These are phyloP conservation scores for Prunus mume DNA, from an alignment of 306 rosid species.

Conservation along the genomic window DNA sequence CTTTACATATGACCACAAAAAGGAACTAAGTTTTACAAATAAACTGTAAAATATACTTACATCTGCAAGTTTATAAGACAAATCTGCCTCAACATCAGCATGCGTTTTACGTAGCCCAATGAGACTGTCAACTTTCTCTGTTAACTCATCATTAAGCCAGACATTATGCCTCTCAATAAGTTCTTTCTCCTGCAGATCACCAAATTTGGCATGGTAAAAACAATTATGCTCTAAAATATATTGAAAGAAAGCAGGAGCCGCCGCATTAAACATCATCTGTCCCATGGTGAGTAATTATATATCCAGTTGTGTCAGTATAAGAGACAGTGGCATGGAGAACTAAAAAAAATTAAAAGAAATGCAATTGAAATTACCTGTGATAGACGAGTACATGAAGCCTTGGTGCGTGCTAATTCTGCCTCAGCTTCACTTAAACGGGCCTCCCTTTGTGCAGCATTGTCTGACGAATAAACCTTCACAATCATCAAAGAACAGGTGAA, in stretches of 20 bases:
- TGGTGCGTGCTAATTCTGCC: conserved; percentile 63
- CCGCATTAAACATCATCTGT: neutral
- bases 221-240: neutral
- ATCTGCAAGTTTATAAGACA: conserved; percentile 64
- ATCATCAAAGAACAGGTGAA: conserved; percentile 12
- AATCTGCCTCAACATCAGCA: conserved; percentile 70
- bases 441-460: conserved; percentile 74
- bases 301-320: neutral
- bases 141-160: conserved; percentile 85
- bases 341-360: neutral
- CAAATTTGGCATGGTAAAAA: conserved; percentile 5
- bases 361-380: conserved; percentile 48
- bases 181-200: conserved; percentile 79
- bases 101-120: conserved; percentile 58
- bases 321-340: neutral
- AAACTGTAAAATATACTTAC: conserved; percentile 36
- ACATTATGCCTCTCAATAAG: conserved; percentile 77
- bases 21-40: neutral
- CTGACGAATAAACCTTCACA: conserved; percentile 55
- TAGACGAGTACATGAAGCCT: conserved; percentile 61
- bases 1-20: conserved; percentile 5
- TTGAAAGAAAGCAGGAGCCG: neutral
- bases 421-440: conserved; percentile 64
- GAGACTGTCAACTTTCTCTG: conserved; percentile 60
- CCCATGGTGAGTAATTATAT: neutral